Conservation (phyloP, 2,329 filamentous ascomycete genomes). For the Hypoxylon sp. region DNA sequence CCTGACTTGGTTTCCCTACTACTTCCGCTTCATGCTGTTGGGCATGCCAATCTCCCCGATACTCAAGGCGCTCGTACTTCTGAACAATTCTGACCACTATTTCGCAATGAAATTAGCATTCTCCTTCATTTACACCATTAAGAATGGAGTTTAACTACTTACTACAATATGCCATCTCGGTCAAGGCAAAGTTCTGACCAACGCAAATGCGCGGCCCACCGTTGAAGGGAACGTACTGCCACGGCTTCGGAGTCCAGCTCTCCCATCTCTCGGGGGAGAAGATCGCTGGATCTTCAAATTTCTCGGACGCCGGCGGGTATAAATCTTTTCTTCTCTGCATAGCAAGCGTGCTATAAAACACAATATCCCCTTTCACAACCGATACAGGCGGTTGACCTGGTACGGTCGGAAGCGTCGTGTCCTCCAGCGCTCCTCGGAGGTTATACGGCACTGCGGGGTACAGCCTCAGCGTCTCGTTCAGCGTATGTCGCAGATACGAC, state of each 20-base stretch:
- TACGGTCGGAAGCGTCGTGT: conserved; percentile 38
- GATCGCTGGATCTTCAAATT: conserved; percentile 48
- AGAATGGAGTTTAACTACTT: conserved; percentile 36
- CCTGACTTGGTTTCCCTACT: conserved; percentile 54
- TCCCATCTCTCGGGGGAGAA: conserved; percentile 63
- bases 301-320: conserved; percentile 55
- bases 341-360: conserved; percentile 60
- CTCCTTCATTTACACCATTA: background rate
- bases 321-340: conserved; percentile 61
- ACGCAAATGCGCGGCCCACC: conserved; percentile 64
- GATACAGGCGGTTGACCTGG: conserved; percentile 50
- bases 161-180: conserved; percentile 63
- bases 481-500: conserved; percentile 67
- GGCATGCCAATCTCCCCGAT: conserved; percentile 55
- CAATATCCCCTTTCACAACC: conserved; percentile 55
- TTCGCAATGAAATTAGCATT: conserved; percentile 7
- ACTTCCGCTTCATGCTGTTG: conserved; percentile 56
- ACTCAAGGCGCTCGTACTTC: conserved; percentile 64
- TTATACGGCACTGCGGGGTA: conserved; percentile 71
- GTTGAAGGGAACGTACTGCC: conserved; percentile 64
- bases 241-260: conserved; percentile 59
- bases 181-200: conserved; percentile 66
- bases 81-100: conserved; percentile 64
- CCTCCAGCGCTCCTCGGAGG: conserved; percentile 37
- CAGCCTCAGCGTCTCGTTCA: conserved; percentile 53